These are phyloP conservation scores for Phytophthora citricola DNA, from an alignment of 352 stramenopile species.

Conservation along the genomic window DNA sequence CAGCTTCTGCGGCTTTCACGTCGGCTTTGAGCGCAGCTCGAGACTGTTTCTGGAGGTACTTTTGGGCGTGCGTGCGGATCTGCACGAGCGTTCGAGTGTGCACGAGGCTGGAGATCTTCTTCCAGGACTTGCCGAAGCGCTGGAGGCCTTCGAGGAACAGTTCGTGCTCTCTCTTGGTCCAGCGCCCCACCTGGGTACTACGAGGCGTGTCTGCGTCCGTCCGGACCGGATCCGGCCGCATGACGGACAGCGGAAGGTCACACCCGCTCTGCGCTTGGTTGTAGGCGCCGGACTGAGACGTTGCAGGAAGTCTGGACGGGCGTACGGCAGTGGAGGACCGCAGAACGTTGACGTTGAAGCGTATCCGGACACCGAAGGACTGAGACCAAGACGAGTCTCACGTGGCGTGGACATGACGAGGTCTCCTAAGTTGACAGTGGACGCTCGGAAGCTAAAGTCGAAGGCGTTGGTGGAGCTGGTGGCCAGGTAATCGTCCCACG, in stretches of 20 bases:
- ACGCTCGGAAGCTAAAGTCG: constrained; percentile 21
- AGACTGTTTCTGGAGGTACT: constrained; percentile 93
- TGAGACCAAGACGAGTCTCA: constrained; percentile 8
- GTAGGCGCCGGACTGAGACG: constrained; percentile 14
- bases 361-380: constrained; percentile 5
- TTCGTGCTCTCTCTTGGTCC: constrained; percentile 91
- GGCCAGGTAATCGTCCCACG: constrained; percentile 36
- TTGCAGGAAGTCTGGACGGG: constrained; percentile 4
- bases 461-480: constrained; percentile 4
- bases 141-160: constrained; percentile 88
- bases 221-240: constrained; percentile 6
- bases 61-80: constrained; percentile 97
- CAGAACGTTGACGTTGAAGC: constrained; percentile 11
- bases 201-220: constrained; percentile 3
- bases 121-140: constrained; percentile 92
- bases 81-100: constrained; percentile 91
- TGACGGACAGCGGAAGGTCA: constrained; percentile 10
- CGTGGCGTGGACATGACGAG: constrained; percentile 2
- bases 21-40: constrained; percentile 59
- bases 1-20: constrained; percentile 24
- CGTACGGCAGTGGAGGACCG: constrained; percentile 16
- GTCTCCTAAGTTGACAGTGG: constrained; percentile 11
- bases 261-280: constrained; percentile 18
- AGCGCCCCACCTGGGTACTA: constrained; percentile 71
- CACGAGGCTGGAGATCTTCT: constrained; percentile 88